Evolutionary conservation across 2,329 filamentous ascomycete species (phyloP).

Genomic region (Paecilomyces niveus): DNA sequence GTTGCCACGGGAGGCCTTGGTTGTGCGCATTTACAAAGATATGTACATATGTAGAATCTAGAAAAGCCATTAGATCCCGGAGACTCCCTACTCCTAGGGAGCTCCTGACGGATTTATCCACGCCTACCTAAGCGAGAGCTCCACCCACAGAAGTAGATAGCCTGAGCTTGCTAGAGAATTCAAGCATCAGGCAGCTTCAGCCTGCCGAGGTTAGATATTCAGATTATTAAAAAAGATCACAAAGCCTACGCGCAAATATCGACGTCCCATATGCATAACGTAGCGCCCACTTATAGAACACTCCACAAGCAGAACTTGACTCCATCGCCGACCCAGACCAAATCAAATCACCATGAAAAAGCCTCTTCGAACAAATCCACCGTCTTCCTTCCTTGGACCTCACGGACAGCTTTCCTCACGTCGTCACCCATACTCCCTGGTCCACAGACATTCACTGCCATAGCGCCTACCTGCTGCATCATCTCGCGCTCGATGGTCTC

Average conservation of each 20-base stretch:
- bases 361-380: not conserved
- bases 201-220: too few relatives aligned
- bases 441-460: conserved; percentile 33
- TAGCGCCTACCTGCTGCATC: conserved; percentile 22
- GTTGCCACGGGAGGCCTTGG: too few relatives aligned
- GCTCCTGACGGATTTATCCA: too few relatives aligned
- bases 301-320: not conserved
- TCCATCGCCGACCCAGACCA: not conserved
- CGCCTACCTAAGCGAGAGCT: too few relatives aligned
- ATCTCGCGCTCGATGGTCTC: conserved; percentile 19
- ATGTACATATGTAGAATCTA: too few relatives aligned
- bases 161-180: too few relatives aligned
- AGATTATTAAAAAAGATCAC: not conserved
- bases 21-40: too few relatives aligned
- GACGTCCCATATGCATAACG: not conserved
- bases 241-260: not conserved
- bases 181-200: too few relatives aligned
- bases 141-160: too few relatives aligned
- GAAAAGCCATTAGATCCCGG: too few relatives aligned
- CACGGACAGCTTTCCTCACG: conserved; percentile 16
- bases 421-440: conserved; percentile 30
- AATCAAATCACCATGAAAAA: not conserved
- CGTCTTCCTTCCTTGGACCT: not conserved
- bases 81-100: too few relatives aligned
- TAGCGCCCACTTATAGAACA: not conserved